Base-by-base conservation (phyloP, 495 filamentous ascomycete species). In the Annulohypoxylon stygium region DNA sequence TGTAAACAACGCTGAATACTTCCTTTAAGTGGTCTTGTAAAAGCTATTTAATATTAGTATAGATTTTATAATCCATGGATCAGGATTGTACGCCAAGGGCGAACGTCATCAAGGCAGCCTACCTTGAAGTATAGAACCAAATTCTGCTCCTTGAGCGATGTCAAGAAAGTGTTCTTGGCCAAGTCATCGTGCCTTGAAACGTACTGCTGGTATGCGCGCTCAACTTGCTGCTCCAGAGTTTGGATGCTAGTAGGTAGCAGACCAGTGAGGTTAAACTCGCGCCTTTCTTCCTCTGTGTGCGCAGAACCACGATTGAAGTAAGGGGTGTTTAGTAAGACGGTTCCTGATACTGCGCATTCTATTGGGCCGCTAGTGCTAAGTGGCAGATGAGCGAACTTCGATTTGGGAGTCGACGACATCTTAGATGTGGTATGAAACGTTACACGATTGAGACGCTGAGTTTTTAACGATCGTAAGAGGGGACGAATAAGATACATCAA, bases 1-100 rank as follows among this genome's bases (percentile, higher is more conserved):
- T 97, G 77, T 97, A 97, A 34, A 97, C 93, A 10, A 97, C 81
- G 47, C 90, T 87, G 74, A 97, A 93, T 92, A 97, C 95, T 78
- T 97, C 94, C 70, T 92, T 75, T 37, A 85, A 69, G 39, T 86
- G 79, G 37, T 85, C 82, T 65, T 84, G 79, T 18, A 86, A 45
- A 43, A 86, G 75, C 81, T 84, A 61, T 8, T 26, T 25, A 2
- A 11, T 6, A 34, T 67, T 16, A 65, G 50, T 23, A 57, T 16
- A 7, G 23, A 9, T 9, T 43, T 30, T 4, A 34, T 43, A 26
- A 20, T 34, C 30, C 11, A 23, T 2, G n/a, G 1, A 26, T 26
- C 14, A 16, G 37, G 43, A 11, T 10, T 34, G 7, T 2, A 39
- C 8, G 50, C 43, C 18, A 10, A 12, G 8, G 25, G 18, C 18